Conservation (phyloP, 2,329 filamentous ascomycete species). For the Periconia macrospinosa region DNA sequence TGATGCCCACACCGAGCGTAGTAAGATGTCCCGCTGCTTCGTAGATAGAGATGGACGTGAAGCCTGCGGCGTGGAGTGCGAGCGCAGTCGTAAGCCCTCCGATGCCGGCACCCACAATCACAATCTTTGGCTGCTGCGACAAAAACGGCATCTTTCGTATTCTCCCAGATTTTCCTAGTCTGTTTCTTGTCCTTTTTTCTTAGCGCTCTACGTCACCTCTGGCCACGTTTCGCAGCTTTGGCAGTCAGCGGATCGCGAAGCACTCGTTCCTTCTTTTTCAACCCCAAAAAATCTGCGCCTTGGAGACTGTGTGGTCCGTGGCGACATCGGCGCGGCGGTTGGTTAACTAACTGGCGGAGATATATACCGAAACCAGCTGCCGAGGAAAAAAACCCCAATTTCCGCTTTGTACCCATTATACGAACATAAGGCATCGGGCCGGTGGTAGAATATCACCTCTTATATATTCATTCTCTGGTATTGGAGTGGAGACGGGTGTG, state of each 20-base stretch:
- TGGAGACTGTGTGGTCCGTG: too few relatives aligned
- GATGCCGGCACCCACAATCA: slow-evolving; percentile 61
- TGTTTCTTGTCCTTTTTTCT: too few relatives aligned
- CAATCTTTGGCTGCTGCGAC: slow-evolving; percentile 25
- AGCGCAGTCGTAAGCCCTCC: slow-evolving; percentile 72
- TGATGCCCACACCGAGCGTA: slow-evolving; percentile 51
- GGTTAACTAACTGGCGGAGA: too few relatives aligned
- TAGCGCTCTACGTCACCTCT: too few relatives aligned
- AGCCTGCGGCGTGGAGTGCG: slow-evolving; percentile 70
- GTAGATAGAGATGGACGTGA: slow-evolving; percentile 48
- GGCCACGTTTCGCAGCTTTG: too few relatives aligned
- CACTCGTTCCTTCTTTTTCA: too few relatives aligned
- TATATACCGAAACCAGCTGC: not conserved
- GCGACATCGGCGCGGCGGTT: not conserved
- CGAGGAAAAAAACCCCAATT: not conserved
- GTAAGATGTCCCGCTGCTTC: slow-evolving; percentile 47
- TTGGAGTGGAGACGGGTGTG: too few relatives aligned
- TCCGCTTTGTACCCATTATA: not conserved
- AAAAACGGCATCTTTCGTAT: slow-evolving; percentile 19
- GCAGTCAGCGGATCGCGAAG: too few relatives aligned
- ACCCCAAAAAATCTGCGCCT: too few relatives aligned
- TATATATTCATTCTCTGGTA: too few relatives aligned
- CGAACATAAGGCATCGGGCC: not conserved
- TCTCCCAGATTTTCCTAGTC: not conserved
- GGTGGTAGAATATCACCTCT: not conserved